Percentiles rank a stretch among this genome's conserved stretches.
These are phyloP conservation scores for Didymella arachidicola DNA, from an alignment of 2,329 filamentous ascomycete genomes.

Conservation along the genomic window DNA sequence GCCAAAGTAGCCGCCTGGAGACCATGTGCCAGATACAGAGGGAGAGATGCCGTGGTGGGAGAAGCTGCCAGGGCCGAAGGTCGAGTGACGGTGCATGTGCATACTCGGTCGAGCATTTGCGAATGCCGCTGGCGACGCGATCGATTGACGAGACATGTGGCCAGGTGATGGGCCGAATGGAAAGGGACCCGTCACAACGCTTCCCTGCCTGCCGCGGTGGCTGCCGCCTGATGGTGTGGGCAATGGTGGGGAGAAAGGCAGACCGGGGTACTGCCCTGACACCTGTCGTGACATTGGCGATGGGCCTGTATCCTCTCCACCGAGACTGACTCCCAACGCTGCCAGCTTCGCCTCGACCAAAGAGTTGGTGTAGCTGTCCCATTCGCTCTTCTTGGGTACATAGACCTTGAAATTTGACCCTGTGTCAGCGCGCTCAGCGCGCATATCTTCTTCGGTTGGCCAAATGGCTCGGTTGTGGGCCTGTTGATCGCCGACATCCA, in stretches of 20 bases:
- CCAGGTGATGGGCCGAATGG: slow-evolving; percentile 63
- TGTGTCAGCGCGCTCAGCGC: slow-evolving; percentile 61
- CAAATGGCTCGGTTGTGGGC: slow-evolving; percentile 72
- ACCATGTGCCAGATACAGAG: slow-evolving; percentile 53
- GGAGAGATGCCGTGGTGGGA: slow-evolving; percentile 68
- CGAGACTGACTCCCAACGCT: slow-evolving; percentile 85
- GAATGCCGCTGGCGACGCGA: slow-evolving; percentile 77
- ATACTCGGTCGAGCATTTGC: slow-evolving; percentile 59
- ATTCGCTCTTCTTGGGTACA: slow-evolving; percentile 74
- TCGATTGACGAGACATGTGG: slow-evolving; percentile 68
- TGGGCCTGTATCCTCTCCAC: slow-evolving; percentile 70
- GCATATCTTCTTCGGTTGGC: slow-evolving; percentile 69
- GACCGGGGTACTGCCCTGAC: slow-evolving; percentile 74
- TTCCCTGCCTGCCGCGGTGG: slow-evolving; percentile 66
- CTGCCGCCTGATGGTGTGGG: slow-evolving; percentile 80
- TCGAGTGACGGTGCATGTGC: slow-evolving; percentile 75
- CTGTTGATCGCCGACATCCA: slow-evolving; percentile 24
- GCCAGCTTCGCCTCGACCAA: slow-evolving; percentile 91
- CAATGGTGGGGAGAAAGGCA: slow-evolving; percentile 84
- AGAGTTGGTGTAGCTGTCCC: slow-evolving; percentile 81
- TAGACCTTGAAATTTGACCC: slow-evolving; percentile 64
- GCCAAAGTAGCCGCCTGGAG: slow-evolving; percentile 51
- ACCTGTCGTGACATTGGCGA: slow-evolving; percentile 73
- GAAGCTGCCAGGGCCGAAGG: slow-evolving; percentile 74
- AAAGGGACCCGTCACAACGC: slow-evolving; percentile 66